Conservation (phyloP, 2,329 filamentous ascomycete genomes). For the Byssoonygena ceratinophila region DNA sequence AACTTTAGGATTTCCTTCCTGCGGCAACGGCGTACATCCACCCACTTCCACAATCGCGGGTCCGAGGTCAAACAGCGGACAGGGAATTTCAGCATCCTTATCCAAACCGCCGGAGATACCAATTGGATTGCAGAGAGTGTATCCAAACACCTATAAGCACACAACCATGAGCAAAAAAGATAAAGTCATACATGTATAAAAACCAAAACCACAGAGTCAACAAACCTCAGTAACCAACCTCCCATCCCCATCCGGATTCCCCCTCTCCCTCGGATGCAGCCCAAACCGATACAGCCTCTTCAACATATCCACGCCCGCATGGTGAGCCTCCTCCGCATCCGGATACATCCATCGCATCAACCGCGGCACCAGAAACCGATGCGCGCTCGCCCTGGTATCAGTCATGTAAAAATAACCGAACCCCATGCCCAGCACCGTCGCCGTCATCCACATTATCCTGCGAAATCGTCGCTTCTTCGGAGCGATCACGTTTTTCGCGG, state of each 20-base stretch:
- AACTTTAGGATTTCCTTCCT: conserved; percentile 76
- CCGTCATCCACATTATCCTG: conserved; percentile 26
- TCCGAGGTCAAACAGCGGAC: conserved; percentile 72
- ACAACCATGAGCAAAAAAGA: background rate
- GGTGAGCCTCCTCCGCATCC: conserved; percentile 74
- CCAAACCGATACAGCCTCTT: conserved; percentile 62
- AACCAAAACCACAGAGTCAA: background rate
- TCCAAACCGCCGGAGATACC: conserved; percentile 93
- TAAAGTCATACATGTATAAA: background rate
- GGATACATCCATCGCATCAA: conserved; percentile 34
- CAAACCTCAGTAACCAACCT: conserved; percentile 44
- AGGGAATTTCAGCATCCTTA: conserved; percentile 83
- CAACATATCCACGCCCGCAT: conserved; percentile 60
- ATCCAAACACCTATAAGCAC: conserved; percentile 56
- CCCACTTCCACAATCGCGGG: conserved; percentile 85
- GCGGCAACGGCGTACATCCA: conserved; percentile 76
- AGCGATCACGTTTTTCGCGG: background rate
- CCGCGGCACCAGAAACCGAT: conserved; percentile 53
- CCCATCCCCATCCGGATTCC: conserved; percentile 45
- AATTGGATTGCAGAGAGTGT: conserved; percentile 70
- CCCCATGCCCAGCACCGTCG: conserved; percentile 40
- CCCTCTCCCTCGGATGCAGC: conserved; percentile 72
- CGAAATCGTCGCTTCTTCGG: conserved; percentile 6
- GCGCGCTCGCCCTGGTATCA: conserved; percentile 60
- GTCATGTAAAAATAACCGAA: conserved; percentile 58